phyloP scores from a whole-genome alignment of 1,139 yeast genomes.

The Yamadazyma trypodendri region DNA sequence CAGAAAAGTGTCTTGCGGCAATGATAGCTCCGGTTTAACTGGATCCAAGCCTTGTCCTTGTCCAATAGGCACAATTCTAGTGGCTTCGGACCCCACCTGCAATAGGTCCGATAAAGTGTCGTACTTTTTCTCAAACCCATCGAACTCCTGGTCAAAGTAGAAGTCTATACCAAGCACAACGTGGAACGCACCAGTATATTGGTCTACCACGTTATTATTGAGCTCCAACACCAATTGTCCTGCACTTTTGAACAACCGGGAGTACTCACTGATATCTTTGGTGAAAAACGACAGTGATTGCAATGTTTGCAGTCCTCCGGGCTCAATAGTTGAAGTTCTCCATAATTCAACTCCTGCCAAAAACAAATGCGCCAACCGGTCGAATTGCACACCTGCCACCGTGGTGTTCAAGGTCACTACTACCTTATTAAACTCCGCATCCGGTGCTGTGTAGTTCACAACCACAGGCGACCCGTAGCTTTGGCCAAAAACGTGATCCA shows the following conservation, averaged over 20 bases:
- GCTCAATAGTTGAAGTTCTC: constrained; percentile 87
- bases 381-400: constrained; percentile 70
- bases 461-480: constrained; percentile 38
- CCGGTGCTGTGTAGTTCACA: constrained; percentile 22
- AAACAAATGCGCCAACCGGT: constrained; percentile 70
- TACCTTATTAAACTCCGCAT: constrained; percentile 54
- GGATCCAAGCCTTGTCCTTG: constrained; percentile 15
- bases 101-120: constrained; percentile 3
- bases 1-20: constrained; percentile 38
- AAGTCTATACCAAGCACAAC: constrained; percentile 52
- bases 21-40: constrained; percentile 35
- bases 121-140: background rate
- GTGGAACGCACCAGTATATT: constrained; percentile 61
- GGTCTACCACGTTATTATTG: constrained; percentile 60
- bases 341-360: constrained; percentile 69
- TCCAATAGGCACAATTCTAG: constrained; percentile 16
- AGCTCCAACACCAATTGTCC: constrained; percentile 50
- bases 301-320: constrained; percentile 49
- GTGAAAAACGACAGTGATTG: too few relatives aligned
- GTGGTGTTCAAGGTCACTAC: constrained; percentile 57
- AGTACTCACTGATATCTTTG: constrained; percentile 66
- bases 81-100: constrained; percentile 3
- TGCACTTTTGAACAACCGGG: constrained; percentile 47
- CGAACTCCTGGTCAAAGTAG: constrained; percentile 17
- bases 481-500: constrained; percentile 36